Evolutionary conservation across 192 early-diverging fungal species (phyloP), one percentile per base, ranked within the genome.

Genomic region (Ramicandelaber brevisporus): DNA sequence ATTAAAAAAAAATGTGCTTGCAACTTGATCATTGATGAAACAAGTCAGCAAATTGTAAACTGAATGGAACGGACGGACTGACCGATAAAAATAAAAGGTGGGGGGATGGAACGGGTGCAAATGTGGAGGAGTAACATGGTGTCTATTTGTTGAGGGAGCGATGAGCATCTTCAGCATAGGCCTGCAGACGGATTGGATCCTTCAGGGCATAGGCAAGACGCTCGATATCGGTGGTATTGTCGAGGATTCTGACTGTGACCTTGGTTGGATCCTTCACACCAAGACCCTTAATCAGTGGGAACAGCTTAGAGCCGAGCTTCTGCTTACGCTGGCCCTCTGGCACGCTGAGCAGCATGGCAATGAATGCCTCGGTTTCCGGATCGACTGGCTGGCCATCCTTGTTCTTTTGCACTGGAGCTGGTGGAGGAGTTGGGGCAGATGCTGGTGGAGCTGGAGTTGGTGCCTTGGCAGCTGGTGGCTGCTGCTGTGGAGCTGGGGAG

Each of bases 221-320:
- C 20, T 48, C 46, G 9, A 59, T 44, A 29, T 59, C 56, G 44
- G 38, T 40, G 43, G 50, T 50, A 33, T 59, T 46, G 13, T 50
- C 56, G 27, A 59, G 50, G 14, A 59, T 53, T 50, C 56, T 53
- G 26, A 59, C 56, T 3, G 56, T 59, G 12, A 59, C 40, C 37
- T 53, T 59, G 14, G 56, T 59, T 20, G 47, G 43, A 17, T 59
- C 56, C 29, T 36, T 38, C 33, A 49, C 43, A 9, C 56, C 56
- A 43, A 59, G 48, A 22, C 50, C 46, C 44, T 59, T 59, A 33
- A 59, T 46, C 14, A 59, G 35, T 8, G 56, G 56, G 41, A 59
- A 59, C 38, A 59, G 41, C 32, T 50, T 53, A 6, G 50, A 50
- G 6, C 56, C 56, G 11, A 59, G 44, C 39, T 59, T 59, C 38